phyloP scores from a whole-genome alignment of 805 yeast species.

The Lipomyces yamadae region DNA sequence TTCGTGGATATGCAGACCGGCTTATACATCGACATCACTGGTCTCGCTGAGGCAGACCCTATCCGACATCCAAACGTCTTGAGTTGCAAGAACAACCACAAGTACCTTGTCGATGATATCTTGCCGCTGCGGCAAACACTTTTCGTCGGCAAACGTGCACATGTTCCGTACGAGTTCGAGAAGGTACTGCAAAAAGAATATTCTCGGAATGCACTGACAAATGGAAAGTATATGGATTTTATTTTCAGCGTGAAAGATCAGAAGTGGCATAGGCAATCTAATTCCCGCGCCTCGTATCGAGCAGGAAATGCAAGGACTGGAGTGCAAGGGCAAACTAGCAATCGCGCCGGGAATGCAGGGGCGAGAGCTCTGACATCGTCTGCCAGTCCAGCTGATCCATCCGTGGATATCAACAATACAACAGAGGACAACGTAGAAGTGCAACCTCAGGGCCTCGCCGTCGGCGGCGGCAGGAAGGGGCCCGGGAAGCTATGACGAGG shows the following conservation, averaged over 20 bases:
- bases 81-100: conserved; percentile 64
- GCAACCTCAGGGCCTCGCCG: neutral
- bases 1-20: conserved; percentile 67
- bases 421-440: neutral
- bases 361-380: neutral
- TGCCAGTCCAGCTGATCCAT: no score
- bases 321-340: neutral
- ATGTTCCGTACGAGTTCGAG: conserved; percentile 52
- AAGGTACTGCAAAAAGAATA: conserved; percentile 50
- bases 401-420: neutral
- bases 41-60: conserved; percentile 46
- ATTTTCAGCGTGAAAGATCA: conserved; percentile 22
- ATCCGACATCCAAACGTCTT: conserved; percentile 33
- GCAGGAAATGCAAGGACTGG: neutral
- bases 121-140: conserved; percentile 58
- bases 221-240: conserved; percentile 22
- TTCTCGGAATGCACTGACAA: conserved; percentile 33
- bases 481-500: neutral
- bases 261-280: conserved; percentile 21
- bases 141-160: conserved; percentile 62
- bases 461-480: neutral
- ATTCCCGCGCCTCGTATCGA: neutral
- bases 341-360: neutral
- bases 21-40: conserved; percentile 62
- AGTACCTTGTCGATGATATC: conserved; percentile 55